Evolutionary conservation across 1,284 basidiomycete genomes (phyloP).

Genomic region (Limonomyces culmigenus): DNA sequence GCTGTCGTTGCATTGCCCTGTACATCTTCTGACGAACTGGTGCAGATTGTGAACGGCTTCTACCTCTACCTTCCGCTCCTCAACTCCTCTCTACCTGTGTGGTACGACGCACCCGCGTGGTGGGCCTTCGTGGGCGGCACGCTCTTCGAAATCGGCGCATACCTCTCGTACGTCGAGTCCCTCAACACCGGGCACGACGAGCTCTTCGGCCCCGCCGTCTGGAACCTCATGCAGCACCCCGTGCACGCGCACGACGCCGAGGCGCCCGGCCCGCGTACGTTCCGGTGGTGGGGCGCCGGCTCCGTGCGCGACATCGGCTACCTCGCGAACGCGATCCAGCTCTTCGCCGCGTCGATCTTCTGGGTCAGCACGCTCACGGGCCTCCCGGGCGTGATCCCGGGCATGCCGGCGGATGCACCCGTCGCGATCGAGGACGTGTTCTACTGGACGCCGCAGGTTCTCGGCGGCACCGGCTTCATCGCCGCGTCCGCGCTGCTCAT

Average conservation of each 20-base stretch:
- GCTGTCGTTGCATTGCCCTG: background rate
- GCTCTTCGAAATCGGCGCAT: conserved; percentile 25
- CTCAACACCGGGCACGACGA: conserved; percentile 14
- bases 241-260: conserved; percentile 9
- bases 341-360: conserved; percentile 36
- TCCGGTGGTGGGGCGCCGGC: conserved; percentile 16
- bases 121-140: conserved; percentile 34
- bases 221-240: conserved; percentile 5
- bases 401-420: conserved; percentile 10
- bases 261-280: too few species aligned
- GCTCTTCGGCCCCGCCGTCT: conserved; percentile 10
- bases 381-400: conserved; percentile 28
- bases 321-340: conserved; percentile 29
- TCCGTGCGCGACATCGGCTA: conserved; percentile 39
- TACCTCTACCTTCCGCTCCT: conserved; percentile 31
- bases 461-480: conserved; percentile 40
- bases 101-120: conserved; percentile 21
- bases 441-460: conserved; percentile 37
- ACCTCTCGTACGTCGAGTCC: conserved; percentile 13
- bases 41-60: conserved; percentile 37
- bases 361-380: conserved; percentile 38
- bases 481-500: conserved; percentile 31
- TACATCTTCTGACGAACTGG: conserved; percentile 1
- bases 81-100: conserved; percentile 15
- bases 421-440: conserved; percentile 18